Percentiles rank a stretch among this genome's conserved stretches.
Evolutionary conservation across 305 asterid species (phyloP).

Genomic region (Fraxinus sp.): DNA sequence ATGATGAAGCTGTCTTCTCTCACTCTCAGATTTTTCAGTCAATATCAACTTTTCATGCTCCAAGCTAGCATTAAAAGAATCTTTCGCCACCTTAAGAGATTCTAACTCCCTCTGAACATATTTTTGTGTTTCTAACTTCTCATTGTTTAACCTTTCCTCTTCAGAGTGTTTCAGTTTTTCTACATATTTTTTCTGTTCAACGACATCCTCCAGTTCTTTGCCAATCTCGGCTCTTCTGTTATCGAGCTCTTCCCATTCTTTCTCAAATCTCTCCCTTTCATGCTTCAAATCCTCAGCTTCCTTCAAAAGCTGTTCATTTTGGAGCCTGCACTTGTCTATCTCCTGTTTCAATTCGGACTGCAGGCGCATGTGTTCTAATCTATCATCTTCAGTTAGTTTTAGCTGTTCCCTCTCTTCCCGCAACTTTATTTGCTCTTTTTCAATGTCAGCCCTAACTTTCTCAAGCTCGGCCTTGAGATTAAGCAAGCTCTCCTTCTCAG

Average conservation of each 20-base stretch:
- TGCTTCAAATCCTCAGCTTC: conserved; percentile 82
- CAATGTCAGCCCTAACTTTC: conserved; percentile 56
- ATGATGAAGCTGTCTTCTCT: conserved; percentile 56
- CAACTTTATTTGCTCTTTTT: conserved; percentile 52
- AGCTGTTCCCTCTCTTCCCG: conserved; percentile 67
- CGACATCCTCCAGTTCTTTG: conserved; percentile 62
- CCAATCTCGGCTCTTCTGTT: conserved; percentile 59
- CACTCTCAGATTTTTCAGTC: conserved; percentile 56
- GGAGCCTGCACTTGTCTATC: conserved; percentile 70
- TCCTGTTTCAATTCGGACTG: conserved; percentile 84
- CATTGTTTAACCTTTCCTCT: conserved; percentile 68
- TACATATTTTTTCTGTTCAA: conserved; percentile 47
- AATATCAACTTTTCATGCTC: conserved; percentile 70
- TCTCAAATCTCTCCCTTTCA: conserved; percentile 87
- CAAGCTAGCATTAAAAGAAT: conserved; percentile 76
- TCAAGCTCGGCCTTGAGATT: conserved; percentile 63
- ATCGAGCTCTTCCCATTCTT: conserved; percentile 96
- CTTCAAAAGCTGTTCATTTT: conserved; percentile 61
- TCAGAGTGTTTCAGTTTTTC: conserved; percentile 59
- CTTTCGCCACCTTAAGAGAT: conserved; percentile 66
- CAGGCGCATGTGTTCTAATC: conserved; percentile 61
- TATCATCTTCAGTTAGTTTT: conserved; percentile 82
- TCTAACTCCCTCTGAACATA: conserved; percentile 72
- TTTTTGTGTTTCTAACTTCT: conserved; percentile 68
- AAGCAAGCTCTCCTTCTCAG: conserved; percentile 64